Base-by-base conservation (phyloP, 805 yeast species). In the Metschnikowia reukaufii region DNA sequence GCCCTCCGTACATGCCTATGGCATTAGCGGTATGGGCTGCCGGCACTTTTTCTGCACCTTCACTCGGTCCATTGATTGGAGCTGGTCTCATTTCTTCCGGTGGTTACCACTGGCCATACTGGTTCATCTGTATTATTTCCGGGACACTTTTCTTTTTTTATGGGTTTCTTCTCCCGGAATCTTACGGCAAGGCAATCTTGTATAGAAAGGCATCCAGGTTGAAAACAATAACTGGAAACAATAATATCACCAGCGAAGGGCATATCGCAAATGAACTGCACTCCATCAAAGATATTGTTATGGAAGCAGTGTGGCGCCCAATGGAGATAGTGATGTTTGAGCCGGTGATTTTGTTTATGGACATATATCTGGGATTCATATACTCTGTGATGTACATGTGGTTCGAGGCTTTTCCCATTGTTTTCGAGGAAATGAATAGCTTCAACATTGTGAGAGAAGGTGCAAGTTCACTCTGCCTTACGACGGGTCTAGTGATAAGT, bases 51-150 rank as follows among this genome's bases (percentile, higher is more conserved):
- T 65, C 73, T 41, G 86, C 84, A 9, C 84, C 84, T 1, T 67
- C 74, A 9, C 34, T 77, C 16, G 85, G 83, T 13, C 86, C 86
- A 1, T 55, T 82, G 6, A 56, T 82, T 36, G 85, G 86, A 36
- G 76, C 82, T 8, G 72, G 74, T 4, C 64, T 82, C 57, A 65
- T 68, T 3, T 45, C 35, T 2, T 40, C 45, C 3, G 52, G 48
- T 18, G 47, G 47, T 21, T 48, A 51, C 29, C 54, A 46, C 44
- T 51, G 53, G 55, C 44, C 55, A 4, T 51, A 44, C 35, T 51
- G 53, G 55, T 49, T 51, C 31, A 41, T 48, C 13, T 40, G 49
- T 30, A 48, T 51, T 16, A 15, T 46, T 13, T 39, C 50, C 15
- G 55, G 55, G 10, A 21, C 36, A 6, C 38, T 45, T n/a, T 36